Conservation (phyloP, 2,329 filamentous ascomycete genomes). For the Thielaviopsis punctulata region DNA sequence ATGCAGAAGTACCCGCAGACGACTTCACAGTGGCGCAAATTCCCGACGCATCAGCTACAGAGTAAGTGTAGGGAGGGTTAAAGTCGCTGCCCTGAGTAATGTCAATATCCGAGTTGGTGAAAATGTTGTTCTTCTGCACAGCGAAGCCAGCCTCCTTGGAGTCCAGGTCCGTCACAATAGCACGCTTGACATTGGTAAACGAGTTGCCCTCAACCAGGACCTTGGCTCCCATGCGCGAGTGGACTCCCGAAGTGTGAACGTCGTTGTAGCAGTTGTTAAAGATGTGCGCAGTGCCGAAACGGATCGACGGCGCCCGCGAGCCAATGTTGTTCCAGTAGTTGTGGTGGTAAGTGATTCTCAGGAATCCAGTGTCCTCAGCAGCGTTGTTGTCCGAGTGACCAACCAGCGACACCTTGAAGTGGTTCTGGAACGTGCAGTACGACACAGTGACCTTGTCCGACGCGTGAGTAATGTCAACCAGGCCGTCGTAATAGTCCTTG, state of each 20-base stretch:
- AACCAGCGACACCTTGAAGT: constrained; percentile 39
- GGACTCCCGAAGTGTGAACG: constrained; percentile 30
- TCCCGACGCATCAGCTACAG: constrained; percentile 13
- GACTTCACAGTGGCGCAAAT: constrained; percentile 14
- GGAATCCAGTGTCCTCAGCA: constrained; percentile 37
- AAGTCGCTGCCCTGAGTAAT: constrained; percentile 20
- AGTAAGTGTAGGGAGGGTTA: constrained; percentile 20
- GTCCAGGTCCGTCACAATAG: constrained; percentile 25
- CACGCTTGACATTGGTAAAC: constrained; percentile 27
- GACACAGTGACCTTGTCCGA: constrained; percentile 27
- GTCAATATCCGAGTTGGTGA: constrained; percentile 20
- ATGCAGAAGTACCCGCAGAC: constrained; percentile 11
- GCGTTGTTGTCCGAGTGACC: constrained; percentile 43
- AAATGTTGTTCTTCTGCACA: constrained; percentile 27
- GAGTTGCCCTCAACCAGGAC: constrained; percentile 35
- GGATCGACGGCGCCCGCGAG: constrained; percentile 39
- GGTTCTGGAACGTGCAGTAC: constrained; percentile 26
- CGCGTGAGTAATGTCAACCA: constrained; percentile 27
- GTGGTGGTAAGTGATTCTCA: constrained; percentile 42
- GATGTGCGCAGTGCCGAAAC: constrained; percentile 43
- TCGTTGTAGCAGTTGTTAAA: constrained; percentile 27
- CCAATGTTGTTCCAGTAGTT: constrained; percentile 45
- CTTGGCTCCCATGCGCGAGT: constrained; percentile 34
- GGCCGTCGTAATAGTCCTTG: constrained; percentile 28
- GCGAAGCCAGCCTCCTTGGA: constrained; percentile 27